These are phyloP conservation scores for Cicer bijugum DNA, from an alignment of 306 rosid genomes.

Conservation along the genomic window DNA sequence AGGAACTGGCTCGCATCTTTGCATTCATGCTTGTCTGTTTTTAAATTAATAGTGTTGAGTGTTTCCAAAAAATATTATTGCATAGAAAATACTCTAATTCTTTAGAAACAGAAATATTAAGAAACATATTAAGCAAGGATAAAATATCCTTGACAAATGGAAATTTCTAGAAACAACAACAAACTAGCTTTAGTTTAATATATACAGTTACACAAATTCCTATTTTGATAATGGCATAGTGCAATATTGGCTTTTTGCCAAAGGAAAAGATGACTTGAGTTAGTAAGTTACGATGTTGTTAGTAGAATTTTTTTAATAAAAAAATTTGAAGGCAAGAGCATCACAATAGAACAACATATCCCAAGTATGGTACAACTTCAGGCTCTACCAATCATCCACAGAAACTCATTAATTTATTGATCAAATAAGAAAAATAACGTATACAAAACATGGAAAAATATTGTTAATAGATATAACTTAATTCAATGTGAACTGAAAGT, in stretches of 20 bases:
- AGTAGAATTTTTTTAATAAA: background rate
- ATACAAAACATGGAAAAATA: too few relatives aligned
- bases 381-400: background rate
- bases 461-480: background rate
- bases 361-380: background rate
- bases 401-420: background rate
- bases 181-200: conserved; percentile 24
- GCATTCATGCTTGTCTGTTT: conserved; percentile 68
- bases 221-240: background rate
- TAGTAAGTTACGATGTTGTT: background rate
- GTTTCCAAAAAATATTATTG: conserved; percentile 16
- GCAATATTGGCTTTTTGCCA: background rate
- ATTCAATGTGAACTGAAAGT: background rate
- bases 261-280: background rate
- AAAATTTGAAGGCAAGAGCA: background rate
- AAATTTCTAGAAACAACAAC: background rate
- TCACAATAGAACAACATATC: background rate
- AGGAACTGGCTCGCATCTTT: conserved; percentile 88
- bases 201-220: background rate
- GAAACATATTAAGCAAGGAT: conserved; percentile 16
- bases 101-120: conserved; percentile 7
- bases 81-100: background rate
- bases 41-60: conserved; percentile 12
- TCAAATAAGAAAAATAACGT: background rate
- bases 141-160: conserved; percentile 23